Evolutionary conservation across 495 filamentous ascomycete species (phyloP), one percentile per base, ranked within the genome.

Genomic region (Penicillium cosmopolitanum): DNA sequence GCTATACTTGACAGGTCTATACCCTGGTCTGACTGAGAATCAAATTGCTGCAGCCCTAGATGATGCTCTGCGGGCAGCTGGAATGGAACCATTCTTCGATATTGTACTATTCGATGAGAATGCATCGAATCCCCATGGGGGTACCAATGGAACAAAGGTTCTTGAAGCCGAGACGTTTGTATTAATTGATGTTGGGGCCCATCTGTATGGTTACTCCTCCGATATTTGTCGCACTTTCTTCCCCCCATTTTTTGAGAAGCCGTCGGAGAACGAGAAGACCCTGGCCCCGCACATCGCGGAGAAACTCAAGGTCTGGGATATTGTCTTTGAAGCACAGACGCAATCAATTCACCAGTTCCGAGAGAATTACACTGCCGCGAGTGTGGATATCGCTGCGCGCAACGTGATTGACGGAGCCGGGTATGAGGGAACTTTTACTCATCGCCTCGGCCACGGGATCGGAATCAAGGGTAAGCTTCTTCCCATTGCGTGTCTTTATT

Each of bases 31-130:
- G 51, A 83, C 77, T 0, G 82, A 84, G 57, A 75, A 75, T 61
- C 65, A 86, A 34, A 82, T 84, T 5, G 75, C 70, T 15, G 57
- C 69, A 35, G 76, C 81, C 1, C 72, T 84, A 15, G 79, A 84
- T 60, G 73, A 77, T 34, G 75, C 80, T 5, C 57, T 84, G 43
- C 64, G 71, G 5, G 76, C 77, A 6, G 70, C 73, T 25, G 81
- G 81, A 0, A 64, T 84, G 55, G 70, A 77, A 5, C 78, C 77
- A 0, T 85, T 85, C 69, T 84, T 85, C 56, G 75, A 85, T 61
- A 83, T 85, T 50, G 82, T 84, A 11, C 71, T 83, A 11, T 86
- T 86, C 58, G 79, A 84, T 46, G 80, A 84, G 58, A 71, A 84
- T 60, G 82, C 80, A 0, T 77, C 80, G 0, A 74, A 82, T 35